phyloP scores from a whole-genome alignment of 2,329 filamentous ascomycete genomes.

The Lecanicillium sp. region DNA sequence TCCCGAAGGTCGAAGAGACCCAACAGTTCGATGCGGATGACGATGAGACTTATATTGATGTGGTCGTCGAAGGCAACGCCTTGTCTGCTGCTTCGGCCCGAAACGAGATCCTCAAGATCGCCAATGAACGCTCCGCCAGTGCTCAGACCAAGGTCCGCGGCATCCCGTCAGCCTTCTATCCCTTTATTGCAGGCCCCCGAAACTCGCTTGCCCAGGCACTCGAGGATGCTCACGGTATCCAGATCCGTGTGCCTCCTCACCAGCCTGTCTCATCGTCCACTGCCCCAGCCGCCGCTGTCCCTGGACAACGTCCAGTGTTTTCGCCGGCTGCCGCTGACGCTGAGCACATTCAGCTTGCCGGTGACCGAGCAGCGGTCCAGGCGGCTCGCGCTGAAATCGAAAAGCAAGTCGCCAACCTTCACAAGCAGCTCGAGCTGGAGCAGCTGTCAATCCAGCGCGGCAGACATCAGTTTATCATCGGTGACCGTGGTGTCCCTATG shows the following conservation, averaged over 20 bases:
- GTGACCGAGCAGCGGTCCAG: slow-evolving; percentile 77
- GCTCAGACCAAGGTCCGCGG: slow-evolving; percentile 74
- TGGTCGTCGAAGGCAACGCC: slow-evolving; percentile 84
- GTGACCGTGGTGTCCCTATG: slow-evolving; percentile 68
- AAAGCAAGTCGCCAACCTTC: slow-evolving; percentile 66
- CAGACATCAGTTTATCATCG: slow-evolving; percentile 91
- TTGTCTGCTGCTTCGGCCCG: slow-evolving; percentile 78
- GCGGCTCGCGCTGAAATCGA: slow-evolving; percentile 76
- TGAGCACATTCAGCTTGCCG: slow-evolving; percentile 75
- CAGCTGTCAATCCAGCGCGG: slow-evolving; percentile 77
- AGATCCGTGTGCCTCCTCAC: slow-evolving; percentile 76
- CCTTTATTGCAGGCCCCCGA: slow-evolving; percentile 80
- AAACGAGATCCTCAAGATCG: slow-evolving; percentile 79
- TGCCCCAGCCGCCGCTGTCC: slow-evolving; percentile 52
- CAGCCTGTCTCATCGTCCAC: slow-evolving; percentile 66
- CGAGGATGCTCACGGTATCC: slow-evolving; percentile 70
- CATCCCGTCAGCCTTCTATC: slow-evolving; percentile 88
- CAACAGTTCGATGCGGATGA: slow-evolving; percentile 53
- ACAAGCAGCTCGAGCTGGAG: slow-evolving; percentile 66
- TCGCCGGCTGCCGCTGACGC: slow-evolving; percentile 57
- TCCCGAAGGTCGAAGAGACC: slow-evolving; percentile 70
- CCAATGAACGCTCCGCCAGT: slow-evolving; percentile 75
- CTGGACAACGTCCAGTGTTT: slow-evolving; percentile 63
- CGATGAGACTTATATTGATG: slow-evolving; percentile 68
- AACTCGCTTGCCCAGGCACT: slow-evolving; percentile 61